Evolutionary conservation across 345 rosid genomes (phyloP).

Genomic region (Gossypium sturtianum): DNA sequence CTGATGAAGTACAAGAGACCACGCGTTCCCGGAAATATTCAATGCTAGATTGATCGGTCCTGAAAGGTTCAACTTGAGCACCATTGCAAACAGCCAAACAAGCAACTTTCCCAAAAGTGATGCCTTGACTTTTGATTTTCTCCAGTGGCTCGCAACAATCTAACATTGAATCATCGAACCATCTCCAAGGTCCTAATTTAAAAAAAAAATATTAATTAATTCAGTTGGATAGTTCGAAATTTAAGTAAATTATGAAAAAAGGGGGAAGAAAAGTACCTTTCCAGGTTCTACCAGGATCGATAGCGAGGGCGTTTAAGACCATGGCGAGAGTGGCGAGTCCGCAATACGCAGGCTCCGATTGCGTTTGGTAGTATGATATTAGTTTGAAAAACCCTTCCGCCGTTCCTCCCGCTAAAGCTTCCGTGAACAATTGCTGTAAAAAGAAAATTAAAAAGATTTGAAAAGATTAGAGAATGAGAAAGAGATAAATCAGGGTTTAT

Average conservation of each 20-base stretch:
- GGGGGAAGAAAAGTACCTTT: constrained; percentile 22
- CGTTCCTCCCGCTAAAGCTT: constrained; percentile 32
- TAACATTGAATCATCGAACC: constrained; percentile 39
- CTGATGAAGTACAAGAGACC: constrained; percentile 18
- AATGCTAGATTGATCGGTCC: constrained; percentile 14
- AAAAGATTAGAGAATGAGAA: background rate
- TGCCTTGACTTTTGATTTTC: constrained; percentile 26
- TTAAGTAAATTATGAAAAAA: background rate
- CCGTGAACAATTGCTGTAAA: constrained; percentile 32
- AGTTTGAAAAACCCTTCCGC: constrained; percentile 31
- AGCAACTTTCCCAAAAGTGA: constrained; percentile 29
- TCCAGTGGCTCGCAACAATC: constrained; percentile 35
- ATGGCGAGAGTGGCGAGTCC: constrained; percentile 37
- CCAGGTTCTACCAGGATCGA: constrained; percentile 41
- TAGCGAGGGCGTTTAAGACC: constrained; percentile 40
- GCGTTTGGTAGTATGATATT: constrained; percentile 38
- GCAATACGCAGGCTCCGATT: constrained; percentile 42
- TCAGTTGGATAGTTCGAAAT: background rate
- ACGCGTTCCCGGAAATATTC: constrained; percentile 26
- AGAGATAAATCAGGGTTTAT: background rate
- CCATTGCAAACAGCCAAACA: constrained; percentile 36
- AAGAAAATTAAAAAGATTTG: background rate
- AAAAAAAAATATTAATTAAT: background rate
- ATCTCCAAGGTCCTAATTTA: constrained; percentile 35
- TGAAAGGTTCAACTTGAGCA: constrained; percentile 28